A percentile compares a stretch with the other conserved stretches of the same genome.
Evolutionary conservation across 352 stramenopile species (phyloP).

Genomic region (Lagenidium giganteum): DNA sequence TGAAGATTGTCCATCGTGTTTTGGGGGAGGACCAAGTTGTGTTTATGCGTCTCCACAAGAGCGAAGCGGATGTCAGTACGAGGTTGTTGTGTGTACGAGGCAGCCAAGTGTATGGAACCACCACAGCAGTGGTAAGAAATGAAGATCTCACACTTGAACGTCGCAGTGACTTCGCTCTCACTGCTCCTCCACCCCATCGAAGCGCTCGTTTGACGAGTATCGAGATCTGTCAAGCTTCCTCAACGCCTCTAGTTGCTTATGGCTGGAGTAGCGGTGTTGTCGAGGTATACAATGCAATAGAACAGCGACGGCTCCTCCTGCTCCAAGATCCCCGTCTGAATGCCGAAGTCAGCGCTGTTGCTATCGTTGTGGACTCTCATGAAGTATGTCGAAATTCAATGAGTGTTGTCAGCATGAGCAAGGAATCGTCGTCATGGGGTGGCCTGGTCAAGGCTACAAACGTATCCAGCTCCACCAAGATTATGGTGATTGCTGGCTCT

Average conservation of each 20-base stretch:
- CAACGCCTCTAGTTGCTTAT: constrained; percentile 23
- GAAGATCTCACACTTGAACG: too few species aligned
- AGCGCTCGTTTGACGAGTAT: constrained; percentile 4
- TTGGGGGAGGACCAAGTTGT: constrained; percentile 16
- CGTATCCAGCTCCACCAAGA: neutral
- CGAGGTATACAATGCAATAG: constrained; percentile 26
- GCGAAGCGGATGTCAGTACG: too few species aligned
- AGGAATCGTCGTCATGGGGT: constrained; percentile 3
- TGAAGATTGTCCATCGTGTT: constrained; percentile 23
- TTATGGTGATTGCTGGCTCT: constrained; percentile 7
- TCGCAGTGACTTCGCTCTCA: too few species aligned
- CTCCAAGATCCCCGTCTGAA: constrained; percentile 42
- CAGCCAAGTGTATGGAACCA: too few species aligned
- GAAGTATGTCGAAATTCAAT: neutral
- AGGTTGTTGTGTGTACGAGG: too few species aligned
- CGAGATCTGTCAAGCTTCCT: neutral
- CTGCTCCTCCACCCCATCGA: too few species aligned
- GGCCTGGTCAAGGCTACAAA: constrained; percentile 4
- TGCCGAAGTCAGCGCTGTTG: constrained; percentile 26
- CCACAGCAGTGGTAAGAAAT: too few species aligned
- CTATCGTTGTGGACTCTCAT: constrained; percentile 10
- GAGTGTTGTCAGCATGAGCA: neutral
- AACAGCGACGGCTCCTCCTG: constrained; percentile 19
- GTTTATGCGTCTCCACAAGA: constrained; percentile 17
- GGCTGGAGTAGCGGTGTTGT: constrained; percentile 50